These are phyloP conservation scores for Linderniella brevidens DNA, from an alignment of 257 asterid species.

Conservation along the genomic window DNA sequence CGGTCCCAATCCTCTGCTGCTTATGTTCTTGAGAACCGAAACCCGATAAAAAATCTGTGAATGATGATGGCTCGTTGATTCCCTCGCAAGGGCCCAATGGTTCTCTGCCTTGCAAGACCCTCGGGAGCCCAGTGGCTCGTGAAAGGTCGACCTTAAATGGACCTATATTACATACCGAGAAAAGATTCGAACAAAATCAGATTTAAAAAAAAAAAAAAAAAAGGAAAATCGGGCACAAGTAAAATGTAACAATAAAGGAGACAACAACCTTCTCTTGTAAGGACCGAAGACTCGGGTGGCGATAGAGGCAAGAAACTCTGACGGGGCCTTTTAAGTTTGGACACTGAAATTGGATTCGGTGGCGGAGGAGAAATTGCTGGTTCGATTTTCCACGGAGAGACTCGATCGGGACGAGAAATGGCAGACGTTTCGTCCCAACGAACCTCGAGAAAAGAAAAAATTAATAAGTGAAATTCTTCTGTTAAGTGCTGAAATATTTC, in stretches of 20 bases:
- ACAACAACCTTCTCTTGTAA: constrained; percentile 60
- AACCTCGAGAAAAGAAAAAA: constrained; percentile 29
- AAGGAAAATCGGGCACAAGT: too few relatives aligned
- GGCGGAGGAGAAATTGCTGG: constrained; percentile 83
- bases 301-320: constrained; percentile 48
- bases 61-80: constrained; percentile 22
- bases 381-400: constrained; percentile 92
- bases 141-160: constrained; percentile 68
- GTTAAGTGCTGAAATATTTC: neutral
- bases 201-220: too few relatives aligned
- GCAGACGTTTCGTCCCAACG: constrained; percentile 93
- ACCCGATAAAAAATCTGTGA: constrained; percentile 68
- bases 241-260: neutral
- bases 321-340: constrained; percentile 72
- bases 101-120: too few relatives aligned
- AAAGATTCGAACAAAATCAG: too few relatives aligned
- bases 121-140: constrained; percentile 43
- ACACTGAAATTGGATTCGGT: constrained; percentile 57
- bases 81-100: too few relatives aligned
- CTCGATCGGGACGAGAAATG: constrained; percentile 79
- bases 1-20: constrained; percentile 26
- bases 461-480: neutral
- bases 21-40: constrained; percentile 25
- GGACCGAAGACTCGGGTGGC: constrained; percentile 70
- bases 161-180: constrained; percentile 24